Base-by-base conservation (phyloP, 495 filamentous ascomycete species). In the Friedmanniomyces simplex region DNA sequence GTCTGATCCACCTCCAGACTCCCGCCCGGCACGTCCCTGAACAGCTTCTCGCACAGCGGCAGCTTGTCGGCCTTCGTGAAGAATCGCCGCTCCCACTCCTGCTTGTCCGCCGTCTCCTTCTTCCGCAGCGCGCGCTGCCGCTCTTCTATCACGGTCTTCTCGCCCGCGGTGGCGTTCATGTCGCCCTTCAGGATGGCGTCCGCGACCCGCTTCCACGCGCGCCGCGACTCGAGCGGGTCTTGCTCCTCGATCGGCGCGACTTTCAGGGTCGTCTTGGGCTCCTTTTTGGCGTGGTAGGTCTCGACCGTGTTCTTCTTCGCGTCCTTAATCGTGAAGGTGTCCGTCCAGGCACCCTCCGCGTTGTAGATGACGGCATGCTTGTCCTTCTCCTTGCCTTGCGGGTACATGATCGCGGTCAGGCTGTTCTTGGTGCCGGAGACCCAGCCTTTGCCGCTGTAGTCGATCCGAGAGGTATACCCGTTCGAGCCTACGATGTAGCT, bases 371-470 rank as follows among this genome's bases (percentile, higher is more conserved):
- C 77, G 14, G 90, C 81, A 71, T 88, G 90, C 66, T 95, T 89
- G 55, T 42, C 45, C 54, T 81, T 82, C 42, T 80, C 82, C 50
- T 81, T 81, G 50, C 81, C 81, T 30, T 83, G 82, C 24, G 87
- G 89, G 71, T 82, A 91, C 22, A 97, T 68, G 26, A 72, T 77
- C 0, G 93, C 94, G 14, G 75, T 82, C 71, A 97, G 91, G 37
- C 77, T 86, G 76, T 98, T 98, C 74, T 95, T 94, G 78, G 94
- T 96, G 28, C 93, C 94, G 50, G 84, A 86, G 28, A 98, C 57
- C 91, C 90, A 98, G 32, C 93, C 93, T 72, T 88, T 90, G 54
- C 89, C 89, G 55, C 79, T 85, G 73, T 94, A 98, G 68, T 93
- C 86, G 63, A 97, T 88, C 71, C 91, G 93, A 48, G 89, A 79